Conservation (phyloP, 352 stramenopile genomes). For the Nothophytophthora sp. region DNA sequence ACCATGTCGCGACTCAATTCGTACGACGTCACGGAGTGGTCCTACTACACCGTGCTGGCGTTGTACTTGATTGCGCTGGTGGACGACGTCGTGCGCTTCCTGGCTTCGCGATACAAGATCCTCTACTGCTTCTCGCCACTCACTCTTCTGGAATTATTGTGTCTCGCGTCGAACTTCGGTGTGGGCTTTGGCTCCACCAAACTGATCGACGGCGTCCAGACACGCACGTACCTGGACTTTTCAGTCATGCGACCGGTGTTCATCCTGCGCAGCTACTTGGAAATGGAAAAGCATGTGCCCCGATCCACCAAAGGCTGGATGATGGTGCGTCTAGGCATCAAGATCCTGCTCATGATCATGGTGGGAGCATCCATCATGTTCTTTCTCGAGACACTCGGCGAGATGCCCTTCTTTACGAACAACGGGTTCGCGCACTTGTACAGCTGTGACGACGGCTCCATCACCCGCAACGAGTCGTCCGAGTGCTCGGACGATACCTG, state of each 20-base stretch:
- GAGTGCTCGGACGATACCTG: conserved; percentile 67
- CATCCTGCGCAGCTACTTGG: conserved; percentile 79
- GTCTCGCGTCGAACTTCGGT: conserved; percentile 70
- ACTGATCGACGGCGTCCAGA: conserved; percentile 51
- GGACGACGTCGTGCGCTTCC: conserved; percentile 78
- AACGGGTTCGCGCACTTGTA: conserved; percentile 88
- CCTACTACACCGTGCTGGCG: conserved; percentile 66
- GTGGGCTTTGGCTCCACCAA: conserved; percentile 77
- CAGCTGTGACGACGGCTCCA: conserved; percentile 56
- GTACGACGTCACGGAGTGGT: conserved; percentile 65
- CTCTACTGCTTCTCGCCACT: conserved; percentile 75
- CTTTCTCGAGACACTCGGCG: conserved; percentile 86
- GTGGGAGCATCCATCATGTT: conserved; percentile 84
- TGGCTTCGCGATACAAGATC: conserved; percentile 79
- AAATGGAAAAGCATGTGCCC: conserved; percentile 82
- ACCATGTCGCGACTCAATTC: conserved; percentile 72
- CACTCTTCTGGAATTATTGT: conserved; percentile 75
- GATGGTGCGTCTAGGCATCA: conserved; percentile 77
- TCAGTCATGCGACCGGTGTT: conserved; percentile 85
- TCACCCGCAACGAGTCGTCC: conserved; percentile 49
- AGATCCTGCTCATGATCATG: conserved; percentile 84
- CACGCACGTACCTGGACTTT: conserved; percentile 83
- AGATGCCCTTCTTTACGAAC: conserved; percentile 74
- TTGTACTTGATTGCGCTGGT: conserved; percentile 65
- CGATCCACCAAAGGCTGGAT: conserved; percentile 76